phyloP scores from a whole-genome alignment of 1,284 basidiomycete species.

The Fomitiporia mediterranea region DNA sequence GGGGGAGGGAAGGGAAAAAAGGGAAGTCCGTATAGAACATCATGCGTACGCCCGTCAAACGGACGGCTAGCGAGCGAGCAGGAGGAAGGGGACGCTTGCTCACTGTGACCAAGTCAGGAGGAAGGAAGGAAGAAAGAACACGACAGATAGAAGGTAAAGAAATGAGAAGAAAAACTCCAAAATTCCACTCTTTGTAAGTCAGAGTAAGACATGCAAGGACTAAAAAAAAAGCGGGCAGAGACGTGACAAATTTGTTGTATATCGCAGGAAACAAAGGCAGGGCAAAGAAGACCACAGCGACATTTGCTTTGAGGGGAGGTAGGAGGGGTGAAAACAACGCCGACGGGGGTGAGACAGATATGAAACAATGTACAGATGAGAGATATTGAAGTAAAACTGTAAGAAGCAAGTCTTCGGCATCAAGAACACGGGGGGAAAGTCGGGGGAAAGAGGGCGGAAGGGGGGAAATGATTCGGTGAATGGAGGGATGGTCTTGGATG shows the following conservation, averaged over 20 bases:
- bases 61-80: neutral
- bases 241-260: constrained; percentile 10
- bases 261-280: constrained; percentile 5
- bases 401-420: constrained; percentile 44
- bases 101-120: neutral
- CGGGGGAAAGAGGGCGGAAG: neutral
- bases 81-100: neutral
- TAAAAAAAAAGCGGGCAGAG: neutral
- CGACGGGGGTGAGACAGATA: neutral
- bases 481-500: neutral
- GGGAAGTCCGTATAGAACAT: constrained; percentile 8
- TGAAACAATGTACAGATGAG: constrained; percentile 15
- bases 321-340: neutral
- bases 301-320: no score
- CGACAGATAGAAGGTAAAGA: neutral
- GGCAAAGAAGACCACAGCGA: neutral
- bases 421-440: constrained; percentile 52
- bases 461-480: neutral
- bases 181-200: neutral
- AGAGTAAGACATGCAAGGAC: neutral
- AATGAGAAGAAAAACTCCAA: neutral
- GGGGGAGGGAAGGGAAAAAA: neutral
- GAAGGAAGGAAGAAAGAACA: neutral
- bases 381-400: constrained; percentile 19
- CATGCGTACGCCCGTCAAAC: neutral